Base-by-base conservation (phyloP, 495 filamentous ascomycete genomes). In the Oidiodendron maius region DNA sequence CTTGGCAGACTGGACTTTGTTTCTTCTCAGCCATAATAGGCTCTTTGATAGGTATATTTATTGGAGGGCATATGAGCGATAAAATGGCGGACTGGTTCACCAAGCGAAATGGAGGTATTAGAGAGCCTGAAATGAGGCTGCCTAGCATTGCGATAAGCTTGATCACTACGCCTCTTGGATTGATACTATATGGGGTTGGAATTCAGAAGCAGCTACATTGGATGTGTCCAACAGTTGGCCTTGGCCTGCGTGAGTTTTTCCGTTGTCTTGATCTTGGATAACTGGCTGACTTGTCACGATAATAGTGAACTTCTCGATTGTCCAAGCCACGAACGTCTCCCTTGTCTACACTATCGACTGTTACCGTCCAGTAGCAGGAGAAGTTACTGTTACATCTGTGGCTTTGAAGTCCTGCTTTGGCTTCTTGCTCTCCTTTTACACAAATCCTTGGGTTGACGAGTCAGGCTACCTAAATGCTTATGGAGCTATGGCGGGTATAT, bases 361-460 rank as follows among this genome's bases (percentile, higher is more conserved):
- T 4, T 78, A 79, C 56, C 67, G 75, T 4, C 75, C 76, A 3
- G 64, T 75, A 17, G 74, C 71, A 11, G 76, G 76, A 16, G 74
- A 78, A 51, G 57, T 75, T 13, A 71, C 69, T 1, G 60, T 78
- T 4, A 64, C 75, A 0, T 62, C 70, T 3, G 61, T 78, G 40
- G 74, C 65, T 1, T 77, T 77, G 55, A 78, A 80, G 59, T 64
- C 68, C 15, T 56, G 67, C 13, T 77, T 79, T 50, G 75, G 74
- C 11, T 79, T 80, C 55, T 63, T 78, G 13, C 61, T 80, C 5
- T 77, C 74, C 0, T 80, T 80, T 45, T 79, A 78, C 55, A 79
- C 74, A 3, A 80, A 80, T 48, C 73, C 71, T 0, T 78, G 75
- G 77, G 66, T 80, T 18, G 61, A 62, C 6, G 25, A 65, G 44